Base-by-base conservation (phyloP, 805 yeast genomes). In the Schwanniomyces pseudopolymorphus region DNA sequence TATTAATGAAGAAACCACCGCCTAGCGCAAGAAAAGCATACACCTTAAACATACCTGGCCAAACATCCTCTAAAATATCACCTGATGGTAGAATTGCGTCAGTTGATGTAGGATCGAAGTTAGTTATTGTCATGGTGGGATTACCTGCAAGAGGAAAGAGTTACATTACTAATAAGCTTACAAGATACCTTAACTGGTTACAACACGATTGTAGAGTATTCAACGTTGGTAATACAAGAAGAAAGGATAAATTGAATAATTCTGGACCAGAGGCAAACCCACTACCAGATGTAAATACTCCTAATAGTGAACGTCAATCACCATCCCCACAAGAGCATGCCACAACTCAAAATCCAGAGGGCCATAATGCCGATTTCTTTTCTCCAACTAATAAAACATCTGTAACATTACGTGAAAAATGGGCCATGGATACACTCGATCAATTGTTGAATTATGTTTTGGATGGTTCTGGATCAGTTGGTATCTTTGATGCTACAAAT, bases 61-160 rank as follows among this genome's bases (percentile, higher is more conserved):
- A 89, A 50, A 90, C 97, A 0, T 79, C 86, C 41, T 84, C 91
- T 1, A 83, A 87, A 50, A 79, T 80, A 2, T 81, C 90, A 0
- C 94, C 96, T 0, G 92, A 88, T 61, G 89, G 89, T 3, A 70
- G 73, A 26, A 80, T 81, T 27, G 81, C 83, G 1, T 72, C 78
- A 20, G 75, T 56, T 54, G 97, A 89, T 59, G 83, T 87, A 4
- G 92, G 89, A 1, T 81, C 90, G 11, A 87, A 89, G 60, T 75
- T 92, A 44, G 96, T 92, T 13, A 89, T 92, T 48, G 95, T 94
- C 16, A 92, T 92, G 98, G 97, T 92, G 13, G 99, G 99, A 0
- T 67, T 86, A 27, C 98, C 98, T 0, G 97, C 97, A 0, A 75
- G 97, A 45, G 99, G 99, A 3, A 92, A 92, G 64, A 87, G 96